Conservation (phyloP, 2,329 filamentous ascomycete genomes). For the Lojkania enalia region DNA sequence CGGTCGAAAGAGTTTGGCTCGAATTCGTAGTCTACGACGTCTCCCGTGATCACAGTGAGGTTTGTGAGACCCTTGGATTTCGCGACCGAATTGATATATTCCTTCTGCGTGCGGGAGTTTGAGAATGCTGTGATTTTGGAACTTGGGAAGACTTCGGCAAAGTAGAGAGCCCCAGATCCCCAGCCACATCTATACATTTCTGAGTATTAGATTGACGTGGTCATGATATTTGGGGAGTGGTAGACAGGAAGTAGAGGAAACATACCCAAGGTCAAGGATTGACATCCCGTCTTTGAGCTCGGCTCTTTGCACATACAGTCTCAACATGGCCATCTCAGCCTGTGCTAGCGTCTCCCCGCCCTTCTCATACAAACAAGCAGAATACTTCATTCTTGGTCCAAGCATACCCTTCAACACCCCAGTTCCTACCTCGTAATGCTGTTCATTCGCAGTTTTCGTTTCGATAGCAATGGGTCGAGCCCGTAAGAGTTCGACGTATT, state of each 20-base stretch:
- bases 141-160: slow-evolving; percentile 66
- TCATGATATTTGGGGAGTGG: neutral
- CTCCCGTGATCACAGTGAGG: slow-evolving; percentile 65
- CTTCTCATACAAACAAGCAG: slow-evolving; percentile 66
- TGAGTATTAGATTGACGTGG: slow-evolving; percentile 6
- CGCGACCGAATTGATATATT: slow-evolving; percentile 65
- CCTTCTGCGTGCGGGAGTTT: slow-evolving; percentile 70
- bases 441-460: slow-evolving; percentile 65
- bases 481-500: slow-evolving; percentile 63
- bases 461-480: slow-evolving; percentile 68
- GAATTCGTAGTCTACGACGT: slow-evolving; percentile 69
- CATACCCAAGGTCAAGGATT: slow-evolving; percentile 64
- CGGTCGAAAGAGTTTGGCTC: slow-evolving; percentile 62
- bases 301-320: slow-evolving; percentile 64
- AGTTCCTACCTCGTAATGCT: slow-evolving; percentile 74
- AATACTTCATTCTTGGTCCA: slow-evolving; percentile 74
- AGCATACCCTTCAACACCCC: slow-evolving; percentile 64
- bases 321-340: slow-evolving; percentile 69
- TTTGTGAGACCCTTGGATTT: slow-evolving; percentile 61
- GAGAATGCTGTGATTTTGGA: slow-evolving; percentile 68
- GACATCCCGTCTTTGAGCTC: slow-evolving; percentile 62
- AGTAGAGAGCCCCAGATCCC: slow-evolving; percentile 67
- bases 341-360: slow-evolving; percentile 62
- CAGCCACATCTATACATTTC: slow-evolving; percentile 61
- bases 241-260: slow-evolving; percentile 16